Evolutionary conservation across 2,329 filamentous ascomycete species (phyloP).

Genomic region (Elsinoe arachidis): DNA sequence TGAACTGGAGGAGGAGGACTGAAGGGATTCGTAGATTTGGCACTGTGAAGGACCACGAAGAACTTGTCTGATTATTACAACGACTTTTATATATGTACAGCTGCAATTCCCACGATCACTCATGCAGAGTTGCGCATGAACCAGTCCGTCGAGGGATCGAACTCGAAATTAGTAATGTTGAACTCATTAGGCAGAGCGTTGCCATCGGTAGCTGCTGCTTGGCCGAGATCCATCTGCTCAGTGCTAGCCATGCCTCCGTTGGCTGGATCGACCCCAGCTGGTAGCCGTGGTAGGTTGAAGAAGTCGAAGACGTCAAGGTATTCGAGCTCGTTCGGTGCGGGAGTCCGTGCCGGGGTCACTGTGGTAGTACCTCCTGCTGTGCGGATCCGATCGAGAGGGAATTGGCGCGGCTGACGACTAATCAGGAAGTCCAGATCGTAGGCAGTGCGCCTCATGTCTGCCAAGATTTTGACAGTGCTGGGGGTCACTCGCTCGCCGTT

Average conservation of each 20-base stretch:
- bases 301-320: constrained; percentile 92
- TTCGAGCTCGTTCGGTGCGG: constrained; percentile 74
- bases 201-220: constrained; percentile 14
- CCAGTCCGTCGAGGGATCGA: constrained; percentile 67
- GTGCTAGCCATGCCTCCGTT: constrained; percentile 21
- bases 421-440: constrained; percentile 88
- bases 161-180: constrained; percentile 71
- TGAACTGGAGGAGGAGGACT: too few relatives aligned
- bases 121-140: constrained; percentile 34
- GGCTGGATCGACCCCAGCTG: constrained; percentile 28
- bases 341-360: constrained; percentile 34
- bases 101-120: neutral
- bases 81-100: neutral
- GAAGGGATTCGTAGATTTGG: too few relatives aligned
- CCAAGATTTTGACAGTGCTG: constrained; percentile 74
- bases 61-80: too few relatives aligned
- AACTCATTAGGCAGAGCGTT: constrained; percentile 48
- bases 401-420: constrained; percentile 60
- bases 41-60: too few relatives aligned
- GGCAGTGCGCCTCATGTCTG: constrained; percentile 84
- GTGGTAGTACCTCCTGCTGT: constrained; percentile 15
- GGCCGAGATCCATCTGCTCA: constrained; percentile 20
- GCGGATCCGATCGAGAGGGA: constrained; percentile 24
- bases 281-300: constrained; percentile 78
- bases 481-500: constrained; percentile 69